Conservation (phyloP, 352 stramenopile genomes). For the Hyaloperonospora brassicae region DNA sequence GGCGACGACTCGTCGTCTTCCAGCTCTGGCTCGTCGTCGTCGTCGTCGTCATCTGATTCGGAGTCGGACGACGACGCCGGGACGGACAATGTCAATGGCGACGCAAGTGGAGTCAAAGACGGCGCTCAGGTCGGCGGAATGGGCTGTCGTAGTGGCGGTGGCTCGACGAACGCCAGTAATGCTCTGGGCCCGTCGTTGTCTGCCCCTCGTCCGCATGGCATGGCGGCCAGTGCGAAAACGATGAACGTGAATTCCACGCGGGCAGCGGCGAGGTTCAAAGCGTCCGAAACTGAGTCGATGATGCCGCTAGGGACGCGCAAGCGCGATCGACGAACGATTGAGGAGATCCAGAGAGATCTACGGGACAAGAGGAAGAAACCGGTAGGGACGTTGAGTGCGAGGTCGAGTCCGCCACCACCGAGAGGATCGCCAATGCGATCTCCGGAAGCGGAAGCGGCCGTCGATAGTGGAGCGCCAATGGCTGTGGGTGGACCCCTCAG, state of each 20-base stretch:
- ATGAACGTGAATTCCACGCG: constrained; percentile 70
- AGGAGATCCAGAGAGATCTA: constrained; percentile 80
- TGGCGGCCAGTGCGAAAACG: constrained; percentile 32
- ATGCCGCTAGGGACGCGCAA: constrained; percentile 83
- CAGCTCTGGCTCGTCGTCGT: constrained; percentile 70
- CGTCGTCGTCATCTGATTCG: constrained; percentile 70
- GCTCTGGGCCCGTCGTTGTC: constrained; percentile 20
- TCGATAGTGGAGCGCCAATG: constrained; percentile 27
- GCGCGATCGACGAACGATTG: constrained; percentile 78
- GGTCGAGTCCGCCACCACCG: constrained; percentile 44
- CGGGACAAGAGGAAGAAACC: constrained; percentile 58
- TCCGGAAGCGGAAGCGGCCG: constrained; percentile 39
- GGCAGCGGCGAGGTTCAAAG: constrained; percentile 54
- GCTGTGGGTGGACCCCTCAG: constrained; percentile 48
- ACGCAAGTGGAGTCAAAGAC: constrained; percentile 10
- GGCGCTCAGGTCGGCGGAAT: constrained; percentile 3
- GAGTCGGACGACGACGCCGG: constrained; percentile 50
- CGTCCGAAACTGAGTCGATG: constrained; percentile 34
- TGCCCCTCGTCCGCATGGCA: constrained; percentile 24
- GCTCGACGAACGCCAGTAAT: neutral
- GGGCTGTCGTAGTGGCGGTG: constrained; percentile 10
- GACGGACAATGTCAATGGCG: constrained; percentile 11
- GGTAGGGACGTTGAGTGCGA: constrained; percentile 17
- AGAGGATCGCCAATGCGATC: constrained; percentile 61
- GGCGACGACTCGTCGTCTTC: constrained; percentile 73